These are phyloP conservation scores for Bipolaris bicolor DNA, from an alignment of 2,329 filamentous ascomycete genomes.

Conservation along the genomic window DNA sequence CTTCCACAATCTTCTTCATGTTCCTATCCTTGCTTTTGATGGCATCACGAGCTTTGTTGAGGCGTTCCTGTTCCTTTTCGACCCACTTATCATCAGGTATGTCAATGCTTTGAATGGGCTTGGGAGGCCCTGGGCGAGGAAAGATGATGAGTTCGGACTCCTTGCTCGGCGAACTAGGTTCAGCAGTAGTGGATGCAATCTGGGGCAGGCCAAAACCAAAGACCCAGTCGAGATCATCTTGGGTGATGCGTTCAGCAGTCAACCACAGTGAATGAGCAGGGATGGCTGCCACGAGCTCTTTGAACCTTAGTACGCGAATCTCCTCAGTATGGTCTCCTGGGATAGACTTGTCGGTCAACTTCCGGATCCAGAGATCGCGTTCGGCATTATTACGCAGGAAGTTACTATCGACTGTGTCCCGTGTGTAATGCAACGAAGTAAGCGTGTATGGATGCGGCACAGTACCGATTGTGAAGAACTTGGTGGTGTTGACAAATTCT, in stretches of 20 bases:
- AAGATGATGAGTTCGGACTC: slow-evolving; percentile 59
- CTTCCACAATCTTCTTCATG: slow-evolving; percentile 45
- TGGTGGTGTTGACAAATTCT: slow-evolving; percentile 73
- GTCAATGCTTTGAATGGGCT: slow-evolving; percentile 58
- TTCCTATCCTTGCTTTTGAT: slow-evolving; percentile 44
- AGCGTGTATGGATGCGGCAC: slow-evolving; percentile 93
- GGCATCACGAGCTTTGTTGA: slow-evolving; percentile 59
- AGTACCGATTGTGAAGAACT: slow-evolving; percentile 79
- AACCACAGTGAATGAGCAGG: slow-evolving; percentile 77
- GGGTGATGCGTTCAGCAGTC: slow-evolving; percentile 68
- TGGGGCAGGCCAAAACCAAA: slow-evolving; percentile 84
- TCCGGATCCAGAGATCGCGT: slow-evolving; percentile 79
- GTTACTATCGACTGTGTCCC: slow-evolving; percentile 52
- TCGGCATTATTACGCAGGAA: slow-evolving; percentile 64
- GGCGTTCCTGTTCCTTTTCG: slow-evolving; percentile 60
- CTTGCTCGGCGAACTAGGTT: slow-evolving; percentile 64
- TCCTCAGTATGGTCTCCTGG: slow-evolving; percentile 67
- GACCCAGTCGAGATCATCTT: slow-evolving; percentile 82
- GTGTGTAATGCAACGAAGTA: slow-evolving; percentile 66
- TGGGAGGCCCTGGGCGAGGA: slow-evolving; percentile 53
- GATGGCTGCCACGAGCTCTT: slow-evolving; percentile 76
- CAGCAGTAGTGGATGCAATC: slow-evolving; percentile 58
- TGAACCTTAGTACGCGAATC: slow-evolving; percentile 74
- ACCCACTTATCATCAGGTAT: slow-evolving; percentile 61
- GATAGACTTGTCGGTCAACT: slow-evolving; percentile 72